These are phyloP conservation scores for Entomortierella chlamydospora DNA, from an alignment of 192 early-diverging fungal species.

Conservation along the genomic window DNA sequence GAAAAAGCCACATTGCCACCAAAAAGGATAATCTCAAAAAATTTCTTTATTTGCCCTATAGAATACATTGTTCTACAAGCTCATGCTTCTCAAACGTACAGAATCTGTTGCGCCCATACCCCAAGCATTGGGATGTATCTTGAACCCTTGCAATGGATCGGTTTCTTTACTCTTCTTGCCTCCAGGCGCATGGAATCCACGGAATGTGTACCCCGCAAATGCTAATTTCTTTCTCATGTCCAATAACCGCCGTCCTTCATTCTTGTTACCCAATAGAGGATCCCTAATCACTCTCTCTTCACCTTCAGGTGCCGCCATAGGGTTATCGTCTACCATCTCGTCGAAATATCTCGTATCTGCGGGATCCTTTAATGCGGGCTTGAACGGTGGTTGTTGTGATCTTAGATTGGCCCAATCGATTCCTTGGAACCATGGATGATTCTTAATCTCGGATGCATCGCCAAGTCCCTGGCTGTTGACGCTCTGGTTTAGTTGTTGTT, in stretches of 20 bases:
- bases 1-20: slow-evolving; percentile 7
- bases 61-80: slow-evolving; percentile 16
- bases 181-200: slow-evolving; percentile 57
- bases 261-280: slow-evolving; percentile 55
- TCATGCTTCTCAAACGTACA: slow-evolving; percentile 51
- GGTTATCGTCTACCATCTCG: slow-evolving; percentile 57
- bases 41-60: background rate
- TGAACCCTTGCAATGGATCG: slow-evolving; percentile 39
- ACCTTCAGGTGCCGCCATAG: slow-evolving; percentile 57
- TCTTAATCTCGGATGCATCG: slow-evolving; percentile 82
- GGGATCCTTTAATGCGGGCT: slow-evolving; percentile 76
- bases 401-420: slow-evolving; percentile 78
- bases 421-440: slow-evolving; percentile 79
- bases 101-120: slow-evolving; percentile 53
- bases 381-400: slow-evolving; percentile 78
- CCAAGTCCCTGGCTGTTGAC: slow-evolving; percentile 49
- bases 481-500: slow-evolving; percentile 24
- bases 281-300: slow-evolving; percentile 57
- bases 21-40: background rate
- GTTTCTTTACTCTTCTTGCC: slow-evolving; percentile 52
- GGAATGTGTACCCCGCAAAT: slow-evolving; percentile 69
- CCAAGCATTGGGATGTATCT: slow-evolving; percentile 40
- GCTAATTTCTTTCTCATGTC: slow-evolving; percentile 73
- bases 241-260: slow-evolving; percentile 61
- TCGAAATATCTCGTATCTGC: slow-evolving; percentile 98